A percentile compares a stretch with the other conserved stretches of the same genome.
phyloP scores from a whole-genome alignment of 768 basidiomycete species.

The Rhodotorula toruloides region DNA sequence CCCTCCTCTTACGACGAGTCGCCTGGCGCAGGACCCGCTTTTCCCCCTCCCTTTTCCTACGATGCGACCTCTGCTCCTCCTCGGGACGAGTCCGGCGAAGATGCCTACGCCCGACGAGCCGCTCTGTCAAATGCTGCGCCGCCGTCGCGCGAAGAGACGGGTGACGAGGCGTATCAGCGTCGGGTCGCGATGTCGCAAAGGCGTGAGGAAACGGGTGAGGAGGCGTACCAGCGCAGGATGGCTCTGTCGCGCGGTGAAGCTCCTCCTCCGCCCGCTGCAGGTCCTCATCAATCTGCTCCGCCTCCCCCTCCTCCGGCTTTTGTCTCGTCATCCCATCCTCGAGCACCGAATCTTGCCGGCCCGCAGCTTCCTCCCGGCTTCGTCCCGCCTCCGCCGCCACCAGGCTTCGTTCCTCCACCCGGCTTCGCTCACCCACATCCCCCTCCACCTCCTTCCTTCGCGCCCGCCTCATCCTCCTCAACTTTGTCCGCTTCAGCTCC shows the following conservation, averaged over 20 bases:
- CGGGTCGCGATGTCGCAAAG: slow-evolving; percentile 2
- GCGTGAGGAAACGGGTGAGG: slow-evolving; percentile 9
- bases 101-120: slow-evolving; percentile 32
- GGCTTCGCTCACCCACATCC: background rate
- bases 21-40: background rate
- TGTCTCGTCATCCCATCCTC: background rate
- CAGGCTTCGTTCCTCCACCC: slow-evolving; percentile 23
- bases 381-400: slow-evolving; percentile 17
- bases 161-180: slow-evolving; percentile 33
- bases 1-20: slow-evolving; percentile 27
- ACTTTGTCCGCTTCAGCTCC: background rate
- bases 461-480: background rate
- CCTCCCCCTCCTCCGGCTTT: background rate
- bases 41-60: background rate
- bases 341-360: background rate
- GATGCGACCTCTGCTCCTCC: slow-evolving; percentile 12
- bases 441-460: background rate
- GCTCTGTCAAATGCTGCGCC: slow-evolving; percentile 12
- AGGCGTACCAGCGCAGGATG: slow-evolving; percentile 15
- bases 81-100: slow-evolving; percentile 28
- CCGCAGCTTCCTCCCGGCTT: background rate
- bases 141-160: slow-evolving; percentile 17
- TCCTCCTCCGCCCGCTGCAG: background rate
- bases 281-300: background rate
- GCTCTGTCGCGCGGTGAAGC: slow-evolving; percentile 14